Evolutionary conservation across 1,139 yeast species (phyloP).

Genomic region (Petasospora fabianii): DNA sequence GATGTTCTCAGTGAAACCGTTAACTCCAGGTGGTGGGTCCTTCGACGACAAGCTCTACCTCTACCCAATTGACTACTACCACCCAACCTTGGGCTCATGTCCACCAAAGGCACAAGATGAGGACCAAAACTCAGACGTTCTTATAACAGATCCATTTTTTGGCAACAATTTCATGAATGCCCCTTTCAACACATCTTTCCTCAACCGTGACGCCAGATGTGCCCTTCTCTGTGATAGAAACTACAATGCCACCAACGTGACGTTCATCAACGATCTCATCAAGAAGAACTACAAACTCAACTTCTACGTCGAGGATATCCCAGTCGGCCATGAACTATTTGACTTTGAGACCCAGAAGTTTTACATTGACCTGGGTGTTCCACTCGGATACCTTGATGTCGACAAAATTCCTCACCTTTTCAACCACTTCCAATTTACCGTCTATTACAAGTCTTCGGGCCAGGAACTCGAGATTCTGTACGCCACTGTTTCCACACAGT

Average conservation of each 20-base stretch:
- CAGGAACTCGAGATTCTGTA: conserved; percentile 23
- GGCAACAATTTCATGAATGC: conserved; percentile 20
- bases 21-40: conserved; percentile 29
- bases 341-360: conserved; percentile 26
- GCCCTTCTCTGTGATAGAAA: conserved; percentile 20
- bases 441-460: conserved; percentile 25
- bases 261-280: conserved; percentile 25
- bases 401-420: conserved; percentile 27
- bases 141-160: conserved; percentile 19
- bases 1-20: conserved; percentile 23
- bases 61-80: conserved; percentile 26
- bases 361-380: conserved; percentile 27
- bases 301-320: conserved; percentile 28
- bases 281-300: conserved; percentile 27
- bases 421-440: conserved; percentile 29
- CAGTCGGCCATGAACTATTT: conserved; percentile 27
- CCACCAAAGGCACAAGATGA: conserved; percentile 15
- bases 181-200: conserved; percentile 23
- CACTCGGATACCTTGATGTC: conserved; percentile 27
- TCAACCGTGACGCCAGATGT: conserved; percentile 17
- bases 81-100: conserved; percentile 23
- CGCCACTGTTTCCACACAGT: conserved; percentile 25
- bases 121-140: conserved; percentile 2
- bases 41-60: conserved; percentile 23
- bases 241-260: conserved; percentile 23